These are phyloP conservation scores for Podochytrium sp. DNA, from an alignment of 192 early-diverging fungal species.

Conservation along the genomic window DNA sequence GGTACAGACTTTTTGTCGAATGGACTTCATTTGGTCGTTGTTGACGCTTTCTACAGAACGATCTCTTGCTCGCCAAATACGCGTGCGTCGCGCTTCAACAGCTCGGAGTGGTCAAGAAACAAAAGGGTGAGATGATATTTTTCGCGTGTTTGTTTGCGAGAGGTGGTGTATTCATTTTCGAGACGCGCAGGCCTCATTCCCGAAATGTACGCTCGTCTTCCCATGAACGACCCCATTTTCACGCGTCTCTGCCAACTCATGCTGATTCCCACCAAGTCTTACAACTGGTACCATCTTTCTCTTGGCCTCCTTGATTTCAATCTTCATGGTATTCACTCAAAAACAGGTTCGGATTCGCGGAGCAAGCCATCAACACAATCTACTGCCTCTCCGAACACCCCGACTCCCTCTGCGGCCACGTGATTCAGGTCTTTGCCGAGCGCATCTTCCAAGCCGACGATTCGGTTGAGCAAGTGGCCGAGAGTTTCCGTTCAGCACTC, in stretches of 20 bases:
- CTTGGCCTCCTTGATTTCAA: no score
- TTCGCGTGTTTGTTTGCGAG: neutral
- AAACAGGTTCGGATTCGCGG: slow-evolving; percentile 85
- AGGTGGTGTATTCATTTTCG: neutral
- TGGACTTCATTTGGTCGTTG: neutral
- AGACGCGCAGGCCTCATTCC: slow-evolving; percentile 34
- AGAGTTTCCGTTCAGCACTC: slow-evolving; percentile 3
- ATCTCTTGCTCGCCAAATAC: slow-evolving; percentile 84
- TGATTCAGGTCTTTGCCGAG: slow-evolving; percentile 72
- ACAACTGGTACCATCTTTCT: slow-evolving; percentile 34
- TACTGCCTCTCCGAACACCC: slow-evolving; percentile 91
- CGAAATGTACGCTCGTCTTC: slow-evolving; percentile 41
- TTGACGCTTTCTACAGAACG: slow-evolving; percentile 59
- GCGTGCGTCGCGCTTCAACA: slow-evolving; percentile 93
- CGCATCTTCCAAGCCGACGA: slow-evolving; percentile 59
- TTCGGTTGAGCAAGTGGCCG: slow-evolving; percentile 29
- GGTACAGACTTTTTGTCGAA: slow-evolving; percentile 40
- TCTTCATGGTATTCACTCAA: no score
- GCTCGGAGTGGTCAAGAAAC: slow-evolving; percentile 63
- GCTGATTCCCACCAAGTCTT: slow-evolving; percentile 34
- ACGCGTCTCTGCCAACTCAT: slow-evolving; percentile 54
- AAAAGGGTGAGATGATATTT: slow-evolving; percentile 59
- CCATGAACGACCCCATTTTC: slow-evolving; percentile 64
- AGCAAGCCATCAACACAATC: slow-evolving; percentile 94
- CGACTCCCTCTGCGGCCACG: slow-evolving; percentile 74